Conservation (phyloP, 1,139 yeast species). For the Kazachstania sp. region DNA sequence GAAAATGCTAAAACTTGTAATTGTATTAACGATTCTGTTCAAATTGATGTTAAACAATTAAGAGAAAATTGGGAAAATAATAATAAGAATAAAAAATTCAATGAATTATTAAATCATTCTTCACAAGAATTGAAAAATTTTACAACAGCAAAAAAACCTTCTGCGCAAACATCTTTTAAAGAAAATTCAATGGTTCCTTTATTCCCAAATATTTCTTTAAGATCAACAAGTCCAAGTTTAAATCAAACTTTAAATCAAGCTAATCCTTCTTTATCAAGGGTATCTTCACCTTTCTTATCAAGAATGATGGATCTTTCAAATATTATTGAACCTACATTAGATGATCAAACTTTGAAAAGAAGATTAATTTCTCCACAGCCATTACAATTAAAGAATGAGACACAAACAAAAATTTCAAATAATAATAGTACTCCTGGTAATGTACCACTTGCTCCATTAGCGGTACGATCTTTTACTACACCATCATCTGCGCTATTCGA, state of each 20-base stretch:
- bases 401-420: background rate
- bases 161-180: background rate
- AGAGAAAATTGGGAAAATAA: constrained; percentile 12
- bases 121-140: constrained; percentile 24
- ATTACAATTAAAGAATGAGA: background rate
- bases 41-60: constrained; percentile 52
- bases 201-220: constrained; percentile 15
- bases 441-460: constrained; percentile 6
- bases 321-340: constrained; percentile 31
- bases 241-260: constrained; percentile 5
- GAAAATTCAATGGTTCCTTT: constrained; percentile 2
- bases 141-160: no score
- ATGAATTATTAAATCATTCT: constrained; percentile 21
- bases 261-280: constrained; percentile 24
- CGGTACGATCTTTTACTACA: constrained; percentile 4
- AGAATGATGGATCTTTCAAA: constrained; percentile 32
- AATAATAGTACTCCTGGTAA: background rate
- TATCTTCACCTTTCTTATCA: constrained; percentile 30
- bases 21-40: constrained; percentile 71
- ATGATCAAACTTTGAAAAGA: constrained; percentile 27
- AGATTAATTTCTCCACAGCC: constrained; percentile 3
- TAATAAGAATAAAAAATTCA: constrained; percentile 14
- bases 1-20: constrained; percentile 53
- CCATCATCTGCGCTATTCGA: constrained; percentile 17
- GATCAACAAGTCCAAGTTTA: constrained; percentile 26